phyloP scores from a whole-genome alignment of 2,329 filamentous ascomycete genomes.

The Coniosporium tulheliwenetii region DNA sequence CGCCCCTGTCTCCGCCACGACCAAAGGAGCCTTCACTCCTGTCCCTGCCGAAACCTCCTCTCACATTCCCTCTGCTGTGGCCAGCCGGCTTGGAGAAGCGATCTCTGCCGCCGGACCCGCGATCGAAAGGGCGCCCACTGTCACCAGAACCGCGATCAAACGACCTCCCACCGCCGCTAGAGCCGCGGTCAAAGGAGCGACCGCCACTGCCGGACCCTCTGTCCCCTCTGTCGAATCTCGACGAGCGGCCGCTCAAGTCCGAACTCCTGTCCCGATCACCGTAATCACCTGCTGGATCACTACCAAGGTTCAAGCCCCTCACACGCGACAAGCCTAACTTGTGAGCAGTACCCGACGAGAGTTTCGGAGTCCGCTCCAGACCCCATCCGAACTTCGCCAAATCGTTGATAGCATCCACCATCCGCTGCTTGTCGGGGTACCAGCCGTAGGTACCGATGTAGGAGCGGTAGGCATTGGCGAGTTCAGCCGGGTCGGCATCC shows the following conservation, averaged over 20 bases:
- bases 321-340: slow-evolving; percentile 13
- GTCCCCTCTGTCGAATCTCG: not conserved
- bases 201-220: slow-evolving; percentile 3
- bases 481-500: slow-evolving; percentile 23
- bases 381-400: slow-evolving; percentile 38
- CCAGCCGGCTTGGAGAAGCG: not conserved
- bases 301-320: slow-evolving; percentile 13
- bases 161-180: slow-evolving; percentile 1
- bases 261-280: not conserved
- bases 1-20: not conserved
- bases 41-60: slow-evolving; percentile 8
- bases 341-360: slow-evolving; percentile 13
- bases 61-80: not conserved
- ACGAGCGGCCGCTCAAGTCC: not conserved
- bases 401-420: slow-evolving; percentile 38
- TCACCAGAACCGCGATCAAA: slow-evolving; percentile 4
- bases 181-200: slow-evolving; percentile 4
- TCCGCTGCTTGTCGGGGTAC: slow-evolving; percentile 16
- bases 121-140: slow-evolving; percentile 1
- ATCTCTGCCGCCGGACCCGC: slow-evolving; percentile 1
- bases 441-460: slow-evolving; percentile 38
- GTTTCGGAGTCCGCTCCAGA: slow-evolving; percentile 30
- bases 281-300: slow-evolving; percentile 1
- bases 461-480: slow-evolving; percentile 38
- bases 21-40: slow-evolving; percentile 3